Conservation (phyloP, 345 rosid species). For the Hibiscus syriacus region DNA sequence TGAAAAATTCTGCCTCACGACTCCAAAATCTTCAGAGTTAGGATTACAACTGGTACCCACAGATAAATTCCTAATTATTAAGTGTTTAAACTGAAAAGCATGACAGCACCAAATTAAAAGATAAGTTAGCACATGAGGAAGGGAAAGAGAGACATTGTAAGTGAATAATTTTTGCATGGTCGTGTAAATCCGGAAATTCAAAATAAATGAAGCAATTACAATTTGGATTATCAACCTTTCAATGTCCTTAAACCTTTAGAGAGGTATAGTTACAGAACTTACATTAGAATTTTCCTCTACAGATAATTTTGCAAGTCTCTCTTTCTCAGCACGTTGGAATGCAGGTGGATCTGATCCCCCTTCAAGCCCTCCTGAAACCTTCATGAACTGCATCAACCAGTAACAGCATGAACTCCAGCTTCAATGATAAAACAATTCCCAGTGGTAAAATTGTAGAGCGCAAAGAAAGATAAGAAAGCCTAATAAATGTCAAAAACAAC, state of each 20-base stretch:
- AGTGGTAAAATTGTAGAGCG: neutral
- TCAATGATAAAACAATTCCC: constrained; percentile 6
- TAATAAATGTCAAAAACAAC: neutral
- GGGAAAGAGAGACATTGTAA: neutral
- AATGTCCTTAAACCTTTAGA: neutral
- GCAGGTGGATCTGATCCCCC: constrained; percentile 95
- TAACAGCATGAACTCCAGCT: constrained; percentile 7
- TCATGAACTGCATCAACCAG: constrained; percentile 41
- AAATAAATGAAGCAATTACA: neutral
- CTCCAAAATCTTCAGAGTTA: too few relatives aligned
- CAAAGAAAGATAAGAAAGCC: neutral
- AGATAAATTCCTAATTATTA: neutral
- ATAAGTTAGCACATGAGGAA: neutral
- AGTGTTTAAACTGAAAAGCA: neutral
- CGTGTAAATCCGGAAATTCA: neutral
- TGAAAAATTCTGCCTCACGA: too few relatives aligned
- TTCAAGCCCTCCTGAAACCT: constrained; percentile 66
- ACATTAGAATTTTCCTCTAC: constrained; percentile 29
- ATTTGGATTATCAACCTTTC: neutral
- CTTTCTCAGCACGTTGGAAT: constrained; percentile 74
- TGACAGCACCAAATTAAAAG: neutral
- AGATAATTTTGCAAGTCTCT: constrained; percentile 44
- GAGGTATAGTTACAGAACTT: constrained; percentile 19
- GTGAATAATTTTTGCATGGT: neutral
- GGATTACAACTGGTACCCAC: too few relatives aligned